Evolutionary conservation across 148 eudicot genomes (phyloP).

Genomic region (Drosera capensis): DNA sequence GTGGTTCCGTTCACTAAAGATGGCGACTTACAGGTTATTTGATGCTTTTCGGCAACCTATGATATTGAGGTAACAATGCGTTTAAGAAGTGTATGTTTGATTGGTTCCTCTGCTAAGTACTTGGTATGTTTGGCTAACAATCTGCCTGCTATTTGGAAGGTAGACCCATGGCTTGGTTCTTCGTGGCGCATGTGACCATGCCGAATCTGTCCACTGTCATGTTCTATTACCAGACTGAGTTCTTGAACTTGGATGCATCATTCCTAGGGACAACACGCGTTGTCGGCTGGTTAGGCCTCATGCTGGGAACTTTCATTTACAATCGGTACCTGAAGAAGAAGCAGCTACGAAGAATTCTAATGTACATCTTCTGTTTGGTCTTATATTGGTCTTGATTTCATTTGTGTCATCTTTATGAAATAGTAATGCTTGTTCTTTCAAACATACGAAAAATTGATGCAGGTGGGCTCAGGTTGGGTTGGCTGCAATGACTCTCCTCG

Average conservation of each 20-base stretch:
- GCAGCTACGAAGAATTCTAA: constrained; percentile 53
- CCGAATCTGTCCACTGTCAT: constrained; percentile 86
- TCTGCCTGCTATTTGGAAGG: constrained; percentile 26
- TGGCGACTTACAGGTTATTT: constrained; percentile 46
- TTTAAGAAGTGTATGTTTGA: neutral
- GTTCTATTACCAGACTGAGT: constrained; percentile 90
- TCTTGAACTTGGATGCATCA: constrained; percentile 67
- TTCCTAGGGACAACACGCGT: constrained; percentile 83
- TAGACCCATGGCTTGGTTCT: constrained; percentile 99
- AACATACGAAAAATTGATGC: constrained; percentile 10
- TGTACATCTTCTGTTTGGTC: constrained; percentile 27
- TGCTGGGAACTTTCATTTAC: constrained; percentile 79
- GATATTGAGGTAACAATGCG: constrained; percentile 54
- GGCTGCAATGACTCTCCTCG: constrained; percentile 43
- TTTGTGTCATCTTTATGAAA: neutral
- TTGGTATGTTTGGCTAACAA: too few relatives aligned
- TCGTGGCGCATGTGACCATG: constrained; percentile 64
- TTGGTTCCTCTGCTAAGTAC: too few relatives aligned
- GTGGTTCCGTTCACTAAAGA: constrained; percentile 54
- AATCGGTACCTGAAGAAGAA: constrained; percentile 66
- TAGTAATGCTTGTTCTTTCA: constrained; percentile 4
- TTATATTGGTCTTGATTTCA: neutral
- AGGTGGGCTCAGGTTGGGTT: constrained; percentile 76
- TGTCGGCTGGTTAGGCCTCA: constrained; percentile 88
- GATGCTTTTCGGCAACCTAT: constrained; percentile 73